Base-by-base conservation (phyloP, 352 stramenopile genomes). In the Phytophthora ramorum region DNA sequence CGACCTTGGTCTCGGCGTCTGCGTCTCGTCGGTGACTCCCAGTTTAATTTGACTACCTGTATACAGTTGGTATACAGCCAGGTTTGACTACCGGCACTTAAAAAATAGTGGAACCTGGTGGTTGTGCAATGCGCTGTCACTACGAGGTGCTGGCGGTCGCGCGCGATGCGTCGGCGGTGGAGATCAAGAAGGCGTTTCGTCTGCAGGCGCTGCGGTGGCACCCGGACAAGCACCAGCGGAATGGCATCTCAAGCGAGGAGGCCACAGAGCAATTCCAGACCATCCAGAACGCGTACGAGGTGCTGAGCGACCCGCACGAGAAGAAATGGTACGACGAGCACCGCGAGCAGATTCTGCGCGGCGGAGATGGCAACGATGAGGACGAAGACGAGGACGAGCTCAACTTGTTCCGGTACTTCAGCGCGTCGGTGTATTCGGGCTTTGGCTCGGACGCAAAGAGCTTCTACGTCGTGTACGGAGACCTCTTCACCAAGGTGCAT, bases 321-420 rank as follows among this genome's bases (percentile, higher is more conserved):
- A 85, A 85, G 71, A 91, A 94, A 74, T 96, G 88, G 88, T 96
- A 96, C 73, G 88, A 96, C 66, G 85, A 96, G 26, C 88, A 96
- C 56, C 83, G 88, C 44, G 88, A 96, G 40, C 86, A 95, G 66
- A 91, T 96, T 73, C 71, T 95, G 35, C 85, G 85, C n/a, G 79
- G 83, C 20, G 86, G 79, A 52, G 84, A 83, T 38, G 76, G 65
- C 50, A 59, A 69, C 2, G 72, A 66, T 14, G 76, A 76, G 3
- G 75, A 58, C 10, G 64, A 50, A 26, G 64, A 63, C 7, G 73
- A 79, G 40, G 75, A 90, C 45, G 81, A 83, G 5, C 57, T 94
- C 26, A 85, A 96, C 28, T 54, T 96, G 37, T 93, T 91, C 69
- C 79, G 76, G 49, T 96, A 89, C 66, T 96, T 96, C 49, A 92